Evolutionary conservation across 2,329 filamentous ascomycete genomes (phyloP).

Genomic region (Teratosphaeria nubilosa): DNA sequence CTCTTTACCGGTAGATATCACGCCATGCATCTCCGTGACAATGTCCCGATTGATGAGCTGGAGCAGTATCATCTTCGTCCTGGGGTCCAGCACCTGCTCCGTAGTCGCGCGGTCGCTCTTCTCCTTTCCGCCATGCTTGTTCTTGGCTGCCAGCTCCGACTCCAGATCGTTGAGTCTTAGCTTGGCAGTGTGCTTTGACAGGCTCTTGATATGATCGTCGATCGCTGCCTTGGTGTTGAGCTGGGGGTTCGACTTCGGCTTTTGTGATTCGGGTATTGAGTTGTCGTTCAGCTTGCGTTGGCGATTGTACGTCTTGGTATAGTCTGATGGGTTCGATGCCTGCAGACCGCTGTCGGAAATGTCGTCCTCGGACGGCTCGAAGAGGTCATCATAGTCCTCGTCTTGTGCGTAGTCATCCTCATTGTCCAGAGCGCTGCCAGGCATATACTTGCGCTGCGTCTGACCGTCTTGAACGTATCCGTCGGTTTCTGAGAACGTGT

Average conservation of each 20-base stretch:
- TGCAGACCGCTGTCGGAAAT: slow-evolving; percentile 51
- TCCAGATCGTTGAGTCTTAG: slow-evolving; percentile 62
- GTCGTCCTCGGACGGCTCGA: slow-evolving; percentile 44
- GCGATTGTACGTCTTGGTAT: slow-evolving; percentile 82
- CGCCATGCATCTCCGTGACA: slow-evolving; percentile 86
- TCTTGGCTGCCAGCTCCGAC: slow-evolving; percentile 41
- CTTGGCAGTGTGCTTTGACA: slow-evolving; percentile 76
- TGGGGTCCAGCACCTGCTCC: slow-evolving; percentile 87
- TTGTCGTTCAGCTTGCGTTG: slow-evolving; percentile 58
- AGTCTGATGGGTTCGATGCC: slow-evolving; percentile 52
- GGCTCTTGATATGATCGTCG: slow-evolving; percentile 78
- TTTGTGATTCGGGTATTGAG: slow-evolving; percentile 39
- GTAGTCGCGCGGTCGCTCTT: slow-evolving; percentile 85
- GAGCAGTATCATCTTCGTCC: slow-evolving; percentile 88
- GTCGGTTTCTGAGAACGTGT: slow-evolving; percentile 22
- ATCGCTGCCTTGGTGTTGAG: slow-evolving; percentile 69
- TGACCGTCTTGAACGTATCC: slow-evolving; percentile 19
- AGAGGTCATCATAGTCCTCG: slow-evolving; percentile 54
- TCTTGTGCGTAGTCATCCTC: slow-evolving; percentile 15
- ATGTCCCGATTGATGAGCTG: slow-evolving; percentile 91
- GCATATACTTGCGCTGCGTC: slow-evolving; percentile 13
- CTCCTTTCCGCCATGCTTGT: slow-evolving; percentile 41
- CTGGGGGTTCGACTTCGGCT: slow-evolving; percentile 66
- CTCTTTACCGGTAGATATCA: slow-evolving; percentile 93
- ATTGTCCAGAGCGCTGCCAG: slow-evolving; percentile 15